Base-by-base conservation (phyloP, 2,329 filamentous ascomycete genomes). In the Cytospora paraplurivora region DNA sequence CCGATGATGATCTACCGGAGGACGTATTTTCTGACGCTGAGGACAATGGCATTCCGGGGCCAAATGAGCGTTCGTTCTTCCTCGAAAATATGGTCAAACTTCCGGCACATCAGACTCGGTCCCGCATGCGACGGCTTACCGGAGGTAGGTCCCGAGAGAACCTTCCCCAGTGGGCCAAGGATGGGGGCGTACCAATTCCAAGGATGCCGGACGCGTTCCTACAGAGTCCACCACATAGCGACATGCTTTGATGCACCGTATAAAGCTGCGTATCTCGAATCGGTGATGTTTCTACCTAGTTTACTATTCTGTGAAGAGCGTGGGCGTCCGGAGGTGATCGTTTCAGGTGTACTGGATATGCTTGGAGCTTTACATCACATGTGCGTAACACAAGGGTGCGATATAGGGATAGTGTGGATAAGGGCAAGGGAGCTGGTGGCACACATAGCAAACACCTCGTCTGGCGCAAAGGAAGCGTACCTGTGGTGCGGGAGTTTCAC, bases 11-110 rank as follows among this genome's bases (percentile, higher is more conserved):
- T 68, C 81, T 83, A 51, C 79, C 81, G 1, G 88, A 91, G 50
- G 91, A 90, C 58, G 83, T 90, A 0, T 89, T 94, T 69, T 96
- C 92, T 0, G 94, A 97, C 68, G 87, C 87, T 15, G 90, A 93
- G 73, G 79, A 87, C 69, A 79, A 87, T 19, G 54, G 57, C 35
- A 3, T 64, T 74, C 76, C 76, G 4, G 76, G 72, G 49, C 75
- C 73, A 21, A 50, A 74, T 13, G 79, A 82, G 49, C 75, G 77
- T 19, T 83, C 81, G 0, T 86, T 85, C 72, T 83, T 83, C 64
- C 74, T 85, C 32, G 86, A 88, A 68, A 85, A 80, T 62, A 86
- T 88, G 79, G 83, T 88, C 67, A 84, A 82, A 65, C 84, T 85
- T 0, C 75, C 85, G 7, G 79, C 82, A 37, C 82, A 87, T 63